phyloP scores from a whole-genome alignment of 768 basidiomycete species.

The Calocera cornea region DNA sequence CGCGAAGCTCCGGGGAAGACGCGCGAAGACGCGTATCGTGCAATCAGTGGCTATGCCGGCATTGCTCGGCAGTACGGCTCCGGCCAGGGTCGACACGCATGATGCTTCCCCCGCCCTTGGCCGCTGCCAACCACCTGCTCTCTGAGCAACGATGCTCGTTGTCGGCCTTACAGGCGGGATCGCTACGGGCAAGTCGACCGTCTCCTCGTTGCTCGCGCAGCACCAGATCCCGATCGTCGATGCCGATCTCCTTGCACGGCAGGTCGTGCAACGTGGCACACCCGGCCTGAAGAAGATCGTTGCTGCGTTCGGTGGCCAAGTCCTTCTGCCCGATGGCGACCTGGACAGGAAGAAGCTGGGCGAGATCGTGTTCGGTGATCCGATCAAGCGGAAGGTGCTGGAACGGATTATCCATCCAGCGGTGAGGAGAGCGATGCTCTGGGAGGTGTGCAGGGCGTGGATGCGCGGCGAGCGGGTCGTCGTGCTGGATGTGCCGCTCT shows the following conservation, averaged over 20 bases:
- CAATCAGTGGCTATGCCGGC: no score
- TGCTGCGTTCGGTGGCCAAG: constrained; percentile 50
- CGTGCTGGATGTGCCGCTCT: constrained; percentile 78
- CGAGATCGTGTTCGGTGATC: constrained; percentile 69
- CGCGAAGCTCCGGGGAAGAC: no score
- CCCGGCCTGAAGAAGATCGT: constrained; percentile 55
- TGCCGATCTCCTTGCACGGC: constrained; percentile 77
- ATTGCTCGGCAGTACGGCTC: no score
- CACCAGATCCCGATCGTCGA: constrained; percentile 75
- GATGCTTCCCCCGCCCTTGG: no score
- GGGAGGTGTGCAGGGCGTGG: constrained; percentile 57
- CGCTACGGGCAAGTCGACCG: constrained; percentile 91
- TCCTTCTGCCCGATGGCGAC: constrained; percentile 50
- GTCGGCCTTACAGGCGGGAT: constrained; percentile 94
- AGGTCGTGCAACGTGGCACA: constrained; percentile 75
- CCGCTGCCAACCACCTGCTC: no score
- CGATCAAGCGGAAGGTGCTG: constrained; percentile 50
- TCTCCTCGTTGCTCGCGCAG: constrained; percentile 54
- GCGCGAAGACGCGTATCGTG: no score
- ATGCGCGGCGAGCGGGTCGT: constrained; percentile 61
- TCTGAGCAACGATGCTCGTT: constrained; percentile 28
- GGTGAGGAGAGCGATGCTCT: constrained; percentile 65
- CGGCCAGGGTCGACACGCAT: no score
- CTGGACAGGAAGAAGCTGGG: constrained; percentile 79
- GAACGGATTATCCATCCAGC: constrained; percentile 86